phyloP scores from a whole-genome alignment of 148 eudicot genomes.

The Camellia granthamiana region DNA sequence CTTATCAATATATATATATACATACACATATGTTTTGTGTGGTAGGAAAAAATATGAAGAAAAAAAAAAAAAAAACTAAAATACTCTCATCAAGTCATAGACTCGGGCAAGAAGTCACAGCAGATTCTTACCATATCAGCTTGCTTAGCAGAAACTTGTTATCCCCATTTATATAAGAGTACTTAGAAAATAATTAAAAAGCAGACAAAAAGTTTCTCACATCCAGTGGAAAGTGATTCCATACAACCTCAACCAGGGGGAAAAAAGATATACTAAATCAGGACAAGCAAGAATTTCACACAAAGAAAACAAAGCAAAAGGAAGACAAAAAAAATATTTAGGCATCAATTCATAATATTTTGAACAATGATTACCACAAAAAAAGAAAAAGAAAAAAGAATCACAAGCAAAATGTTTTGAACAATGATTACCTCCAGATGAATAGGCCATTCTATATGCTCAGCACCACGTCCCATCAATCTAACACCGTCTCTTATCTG shows the following conservation, averaged over 20 bases:
- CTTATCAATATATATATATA: too few species aligned
- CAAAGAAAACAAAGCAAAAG: neutral
- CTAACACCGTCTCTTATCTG: constrained; percentile 92
- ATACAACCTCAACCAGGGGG: neutral
- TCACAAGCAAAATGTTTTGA: neutral
- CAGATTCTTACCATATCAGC: neutral
- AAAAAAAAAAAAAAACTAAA: neutral
- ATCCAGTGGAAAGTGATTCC: neutral
- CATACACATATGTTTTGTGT: neutral
- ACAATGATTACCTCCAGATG: constrained; percentile 75
- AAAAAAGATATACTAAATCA: neutral
- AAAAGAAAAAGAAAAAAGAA: neutral
- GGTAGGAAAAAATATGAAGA: neutral
- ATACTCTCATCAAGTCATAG: neutral
- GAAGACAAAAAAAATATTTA: neutral
- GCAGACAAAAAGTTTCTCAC: neutral
- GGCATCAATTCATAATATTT: neutral
- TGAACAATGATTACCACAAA: too few species aligned
- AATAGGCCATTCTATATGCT: constrained; percentile 84
- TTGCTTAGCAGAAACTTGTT: neutral
- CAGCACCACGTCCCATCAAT: constrained; percentile 93
- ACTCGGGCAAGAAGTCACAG: neutral
- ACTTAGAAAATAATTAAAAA: neutral
- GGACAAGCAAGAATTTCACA: neutral
- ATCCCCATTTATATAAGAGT: neutral